Evolutionary conservation across 768 basidiomycete genomes (phyloP), one percentile per base, ranked within the genome.

Genomic region (Mrakia blollopis): DNA sequence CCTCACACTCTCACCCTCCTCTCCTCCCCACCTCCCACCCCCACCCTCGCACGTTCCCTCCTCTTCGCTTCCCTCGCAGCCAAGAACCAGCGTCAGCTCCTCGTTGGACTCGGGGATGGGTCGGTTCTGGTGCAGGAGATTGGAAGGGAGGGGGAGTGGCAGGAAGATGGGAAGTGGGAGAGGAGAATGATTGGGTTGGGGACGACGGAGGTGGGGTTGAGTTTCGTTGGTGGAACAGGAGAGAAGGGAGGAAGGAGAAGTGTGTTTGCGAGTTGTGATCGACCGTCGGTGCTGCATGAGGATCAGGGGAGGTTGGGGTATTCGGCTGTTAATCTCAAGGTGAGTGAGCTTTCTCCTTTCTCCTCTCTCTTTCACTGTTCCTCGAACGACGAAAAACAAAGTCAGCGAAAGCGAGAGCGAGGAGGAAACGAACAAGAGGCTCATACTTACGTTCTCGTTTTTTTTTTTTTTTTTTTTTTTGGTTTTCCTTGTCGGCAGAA

Each of bases 71-170:
- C 89, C 80, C 93, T 94, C 81, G 87, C 87, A 50, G 63, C 80
- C 71, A 79, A 37, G 13, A 41, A 23, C 6, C 32, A 52, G 6
- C 71, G 35, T 8, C 75, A 76, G 30, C 85, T 95, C 13, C 85
- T 96, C 41, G 88, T 88, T 25, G 93, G 93, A 4, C 85, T 93
- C 14, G 88, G 87, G 3, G 89, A 96, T 81, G 94, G 94, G 2
- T 88, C 88, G 23, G 85, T 94, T 37, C 87, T 88, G 6, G 85
- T 87, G 16, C 62, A 63, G 32, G 60, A 50, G n/a, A n/a, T 73
- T 18, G 65, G 61, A 4, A 41, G 1, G 1, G 23, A 41, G 0
- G 71, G 67, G 7, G 37, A 44, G 65, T 39, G 39, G 61, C 39
- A 57, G 21, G 71, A 41, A 30, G 47, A 21, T 18, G 35, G 44